These are phyloP conservation scores for Aegilops sharonensis DNA, from an alignment of 176 grass and related monocot species.

Conservation along the genomic window DNA sequence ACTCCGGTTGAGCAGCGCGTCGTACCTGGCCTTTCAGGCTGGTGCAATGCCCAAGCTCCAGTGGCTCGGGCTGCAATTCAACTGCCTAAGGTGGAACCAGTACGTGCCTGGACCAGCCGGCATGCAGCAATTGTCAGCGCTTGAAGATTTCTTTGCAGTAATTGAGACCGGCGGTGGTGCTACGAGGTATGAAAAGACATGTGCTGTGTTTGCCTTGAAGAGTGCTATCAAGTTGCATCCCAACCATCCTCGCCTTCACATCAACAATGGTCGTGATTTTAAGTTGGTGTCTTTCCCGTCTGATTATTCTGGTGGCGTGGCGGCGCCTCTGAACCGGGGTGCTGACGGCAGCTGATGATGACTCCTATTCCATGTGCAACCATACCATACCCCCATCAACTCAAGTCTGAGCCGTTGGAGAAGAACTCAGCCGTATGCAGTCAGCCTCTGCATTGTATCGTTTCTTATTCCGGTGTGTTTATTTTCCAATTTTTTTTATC, in stretches of 20 bases:
- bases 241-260: not conserved
- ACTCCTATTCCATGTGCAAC: too few relatives aligned
- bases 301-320: too few relatives aligned
- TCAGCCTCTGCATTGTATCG: too few relatives aligned
- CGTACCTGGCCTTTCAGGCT: not conserved
- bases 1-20: not conserved
- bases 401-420: too few relatives aligned
- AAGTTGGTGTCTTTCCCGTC: too few relatives aligned
- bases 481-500: too few relatives aligned
- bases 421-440: too few relatives aligned
- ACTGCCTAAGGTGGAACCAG: fast-evolving
- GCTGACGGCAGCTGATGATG: too few relatives aligned
- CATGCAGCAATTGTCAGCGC: not conserved
- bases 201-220: not conserved
- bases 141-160: not conserved
- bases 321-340: too few relatives aligned
- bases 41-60: not conserved
- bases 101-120: not conserved
- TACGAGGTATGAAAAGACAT: not conserved
- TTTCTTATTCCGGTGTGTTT: too few relatives aligned
- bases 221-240: not conserved
- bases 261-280: fast-evolving
- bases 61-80: not conserved
- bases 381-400: too few relatives aligned
- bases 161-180: fast-evolving